Conservation (phyloP, 495 filamentous ascomycete species). For the Aspergillus cristatus region DNA sequence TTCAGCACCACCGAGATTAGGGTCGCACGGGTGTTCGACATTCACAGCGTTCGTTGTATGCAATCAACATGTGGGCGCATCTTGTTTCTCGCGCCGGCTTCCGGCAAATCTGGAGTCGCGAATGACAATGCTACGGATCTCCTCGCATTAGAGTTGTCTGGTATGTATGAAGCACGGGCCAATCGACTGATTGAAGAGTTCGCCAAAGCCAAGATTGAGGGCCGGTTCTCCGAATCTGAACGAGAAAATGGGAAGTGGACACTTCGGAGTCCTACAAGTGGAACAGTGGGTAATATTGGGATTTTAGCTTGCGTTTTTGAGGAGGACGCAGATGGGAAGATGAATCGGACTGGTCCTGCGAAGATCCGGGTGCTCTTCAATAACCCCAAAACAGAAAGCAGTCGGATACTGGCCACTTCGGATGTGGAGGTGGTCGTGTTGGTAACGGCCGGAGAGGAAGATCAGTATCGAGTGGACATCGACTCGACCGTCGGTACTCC, state of each 20-base stretch:
- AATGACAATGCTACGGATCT: constrained; percentile 50
- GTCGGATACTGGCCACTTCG: constrained; percentile 19
- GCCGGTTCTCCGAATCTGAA: constrained; percentile 67
- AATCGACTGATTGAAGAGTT: constrained; percentile 76
- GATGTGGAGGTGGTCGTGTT: constrained; percentile 32
- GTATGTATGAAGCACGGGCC: constrained; percentile 72
- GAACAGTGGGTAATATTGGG: constrained; percentile 47
- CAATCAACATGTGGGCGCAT: constrained; percentile 65
- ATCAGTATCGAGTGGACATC: constrained; percentile 51
- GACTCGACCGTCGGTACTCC: constrained; percentile 50
- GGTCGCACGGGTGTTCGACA: constrained; percentile 61
- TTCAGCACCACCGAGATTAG: constrained; percentile 47
- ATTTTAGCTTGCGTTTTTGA: constrained; percentile 73
- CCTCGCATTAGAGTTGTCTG: constrained; percentile 40
- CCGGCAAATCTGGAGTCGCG: constrained; percentile 42
- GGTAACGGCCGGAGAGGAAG: constrained; percentile 20
- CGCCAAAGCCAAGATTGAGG: constrained; percentile 76
- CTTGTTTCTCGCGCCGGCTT: constrained; percentile 59
- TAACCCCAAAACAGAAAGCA: constrained; percentile 20
- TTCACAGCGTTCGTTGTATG: constrained; percentile 65
- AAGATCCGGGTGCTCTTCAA: constrained; percentile 33
- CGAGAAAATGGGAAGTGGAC: constrained; percentile 74
- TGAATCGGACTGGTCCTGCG: constrained; percentile 19
- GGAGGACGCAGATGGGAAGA: constrained; percentile 33
- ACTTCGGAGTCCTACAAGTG: constrained; percentile 52